Evolutionary conservation across 2,329 filamentous ascomycete species (phyloP).

Genomic region (Chaetothyriales sp.): DNA sequence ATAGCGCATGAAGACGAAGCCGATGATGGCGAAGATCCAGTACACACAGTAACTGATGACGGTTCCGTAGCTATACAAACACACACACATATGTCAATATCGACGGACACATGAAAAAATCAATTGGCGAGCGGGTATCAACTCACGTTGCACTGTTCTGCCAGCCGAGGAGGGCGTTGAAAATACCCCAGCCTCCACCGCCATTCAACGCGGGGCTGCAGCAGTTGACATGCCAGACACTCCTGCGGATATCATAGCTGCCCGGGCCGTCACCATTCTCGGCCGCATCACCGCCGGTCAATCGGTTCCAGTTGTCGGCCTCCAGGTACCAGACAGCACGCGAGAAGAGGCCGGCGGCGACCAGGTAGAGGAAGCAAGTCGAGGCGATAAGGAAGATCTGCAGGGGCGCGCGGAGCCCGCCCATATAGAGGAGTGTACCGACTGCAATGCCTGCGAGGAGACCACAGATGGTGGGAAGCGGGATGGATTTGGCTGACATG

Average conservation of each 20-base stretch:
- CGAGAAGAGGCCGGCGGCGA: conserved; percentile 69
- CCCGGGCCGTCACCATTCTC: conserved; percentile 54
- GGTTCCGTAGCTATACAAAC: conserved; percentile 45
- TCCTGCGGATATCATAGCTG: conserved; percentile 63
- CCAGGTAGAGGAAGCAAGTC: conserved; percentile 70
- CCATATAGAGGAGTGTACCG: conserved; percentile 65
- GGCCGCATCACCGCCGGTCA: conserved; percentile 39
- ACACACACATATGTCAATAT: not conserved
- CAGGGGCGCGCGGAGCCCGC: conserved; percentile 49
- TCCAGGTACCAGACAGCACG: conserved; percentile 62
- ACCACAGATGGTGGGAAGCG: conserved; percentile 59
- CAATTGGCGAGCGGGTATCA: not conserved
- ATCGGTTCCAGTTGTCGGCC: conserved; percentile 49
- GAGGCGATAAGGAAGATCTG: conserved; percentile 70
- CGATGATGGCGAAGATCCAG: conserved; percentile 57
- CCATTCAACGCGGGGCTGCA: conserved; percentile 60
- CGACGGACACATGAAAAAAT: not conserved
- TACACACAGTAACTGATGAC: conserved; percentile 80
- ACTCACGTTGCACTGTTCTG: conserved; percentile 60
- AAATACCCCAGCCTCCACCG: conserved; percentile 69
- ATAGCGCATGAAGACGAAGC: conserved; percentile 51
- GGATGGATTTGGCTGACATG: conserved; percentile 59
- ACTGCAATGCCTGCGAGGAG: conserved; percentile 50
- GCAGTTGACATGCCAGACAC: conserved; percentile 75
- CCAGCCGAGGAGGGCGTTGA: conserved; percentile 79